Percentiles rank a stretch among this genome's conserved stretches.
Evolutionary conservation across 805 yeast genomes (phyloP).

Genomic region (Wickerhamiella brachini): DNA sequence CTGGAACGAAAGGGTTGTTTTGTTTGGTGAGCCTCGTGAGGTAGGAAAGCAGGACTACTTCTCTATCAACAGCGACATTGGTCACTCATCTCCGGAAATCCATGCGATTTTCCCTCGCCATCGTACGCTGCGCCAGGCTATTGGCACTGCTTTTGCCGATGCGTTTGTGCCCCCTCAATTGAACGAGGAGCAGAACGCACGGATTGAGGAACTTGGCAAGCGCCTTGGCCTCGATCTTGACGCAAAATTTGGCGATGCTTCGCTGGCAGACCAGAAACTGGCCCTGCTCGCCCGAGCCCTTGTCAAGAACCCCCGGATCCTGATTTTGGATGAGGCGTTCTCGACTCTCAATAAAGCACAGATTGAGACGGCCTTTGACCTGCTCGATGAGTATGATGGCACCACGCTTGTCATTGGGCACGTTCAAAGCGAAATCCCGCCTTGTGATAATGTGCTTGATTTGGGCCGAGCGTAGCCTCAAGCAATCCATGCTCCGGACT

Average conservation of each 20-base stretch:
- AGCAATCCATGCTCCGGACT: no score
- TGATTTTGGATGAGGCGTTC: conserved; percentile 84
- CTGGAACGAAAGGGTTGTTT: conserved; percentile 58
- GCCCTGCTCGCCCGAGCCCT: conserved; percentile 64
- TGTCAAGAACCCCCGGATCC: conserved; percentile 59
- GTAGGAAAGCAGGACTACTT: conserved; percentile 69
- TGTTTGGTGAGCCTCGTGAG: conserved; percentile 53
- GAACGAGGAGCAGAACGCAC: conserved; percentile 25
- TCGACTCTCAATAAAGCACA: conserved; percentile 71
- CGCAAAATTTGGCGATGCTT: conserved; percentile 36
- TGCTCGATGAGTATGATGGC: conserved; percentile 45
- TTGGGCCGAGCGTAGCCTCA: no score
- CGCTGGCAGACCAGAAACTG: conserved; percentile 65
- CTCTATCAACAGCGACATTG: conserved; percentile 64
- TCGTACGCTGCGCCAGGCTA: conserved; percentile 39
- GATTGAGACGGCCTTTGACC: conserved; percentile 39
- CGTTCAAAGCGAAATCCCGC: conserved; percentile 64
- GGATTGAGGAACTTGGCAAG: conserved; percentile 34
- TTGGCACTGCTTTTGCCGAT: conserved; percentile 62
- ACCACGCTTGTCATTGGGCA: conserved; percentile 76
- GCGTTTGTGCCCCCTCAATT: conserved; percentile 46
- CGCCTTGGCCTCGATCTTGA: conserved; percentile 35
- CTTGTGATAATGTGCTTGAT: conserved; percentile 35
- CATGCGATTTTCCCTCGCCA: conserved; percentile 67
- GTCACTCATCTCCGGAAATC: conserved; percentile 82